Evolutionary conservation across 2,329 filamentous ascomycete species (phyloP), one percentile per base, ranked within the genome.

Genomic region (Beauveria rudraprayagi): DNA sequence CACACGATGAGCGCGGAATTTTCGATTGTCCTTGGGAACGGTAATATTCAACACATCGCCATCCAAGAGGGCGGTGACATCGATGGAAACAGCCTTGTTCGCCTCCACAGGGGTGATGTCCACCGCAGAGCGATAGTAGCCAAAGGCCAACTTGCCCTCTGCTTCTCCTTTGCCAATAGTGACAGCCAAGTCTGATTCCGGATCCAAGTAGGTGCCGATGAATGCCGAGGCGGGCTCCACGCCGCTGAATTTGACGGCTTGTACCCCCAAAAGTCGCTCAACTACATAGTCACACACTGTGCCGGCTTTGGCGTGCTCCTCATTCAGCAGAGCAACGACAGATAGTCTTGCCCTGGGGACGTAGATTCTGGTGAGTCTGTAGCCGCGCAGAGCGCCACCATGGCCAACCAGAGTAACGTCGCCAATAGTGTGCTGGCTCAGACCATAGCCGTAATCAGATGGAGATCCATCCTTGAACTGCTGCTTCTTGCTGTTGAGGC

Each of bases 361-460:
- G 59, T 78, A 72, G 8, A 69, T 40, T 14, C 77, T 71, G 24
- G 67, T 64, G 16, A 75, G 67, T 22, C 74, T 68, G 66, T 73
- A 79, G 8, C 77, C 77, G 37, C 74, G 69, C 30, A 79, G 68
- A 2, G 72, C 77, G 14, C 76, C 77, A 28, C 72, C 73, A 61
- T 79, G 77, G 1, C 74, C 72, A 2, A 76, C 63, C 2, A 66
- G 67, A 5, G 65, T 54, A 5, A 71, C 65, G 1, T 68, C 70
- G 1, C 64, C 69, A 9, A 72, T 50, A 9, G 68, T 60, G 1
- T 41, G 59, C 53, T 67, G 71, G 24, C 52, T 61, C 6, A 79
- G 66, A 6, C 77, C 77, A 57, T 71, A 72, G 3, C 71, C 70
- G 63, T 79, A 79, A 4, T 44, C 41, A 1, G 76, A 74, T 8